Percentiles rank a stretch among this genome's conserved stretches.
Evolutionary conservation across 176 grass and related monocot species (phyloP).

Genomic region (Oropetium thomaeum): DNA sequence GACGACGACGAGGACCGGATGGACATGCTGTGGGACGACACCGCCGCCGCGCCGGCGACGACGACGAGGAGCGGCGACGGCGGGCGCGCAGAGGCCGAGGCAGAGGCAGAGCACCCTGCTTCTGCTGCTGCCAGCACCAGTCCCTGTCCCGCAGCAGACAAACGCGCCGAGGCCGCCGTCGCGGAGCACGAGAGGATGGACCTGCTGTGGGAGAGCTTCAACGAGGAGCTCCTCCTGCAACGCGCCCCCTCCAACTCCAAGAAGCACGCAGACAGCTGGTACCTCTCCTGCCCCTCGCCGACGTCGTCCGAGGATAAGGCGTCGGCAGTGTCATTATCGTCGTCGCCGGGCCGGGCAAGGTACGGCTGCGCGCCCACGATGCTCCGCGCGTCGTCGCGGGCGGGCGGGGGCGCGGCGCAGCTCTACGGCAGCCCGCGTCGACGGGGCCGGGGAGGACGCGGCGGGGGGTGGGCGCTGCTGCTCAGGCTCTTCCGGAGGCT

Average conservation of each 20-base stretch:
- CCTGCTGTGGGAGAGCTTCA: conserved; percentile 43
- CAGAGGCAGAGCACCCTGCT: too few species aligned
- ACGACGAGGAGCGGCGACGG: too few species aligned
- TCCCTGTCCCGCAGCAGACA: too few species aligned
- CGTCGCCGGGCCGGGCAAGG: neutral
- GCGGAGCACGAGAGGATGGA: conserved; percentile 10
- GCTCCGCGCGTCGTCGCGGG: conserved; percentile 41
- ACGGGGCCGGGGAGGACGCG: neutral
- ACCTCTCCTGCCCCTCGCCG: neutral
- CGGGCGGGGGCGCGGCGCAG: conserved; percentile 20
- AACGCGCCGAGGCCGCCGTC: neutral
- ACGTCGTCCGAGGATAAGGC: neutral
- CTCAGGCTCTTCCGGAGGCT: conserved; percentile 44
- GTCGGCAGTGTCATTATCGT: neutral
- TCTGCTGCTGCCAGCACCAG: neutral
- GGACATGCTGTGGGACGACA: neutral
- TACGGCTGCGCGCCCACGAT: conserved; percentile 36
- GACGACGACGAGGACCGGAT: neutral
- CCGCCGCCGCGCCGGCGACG: neutral
- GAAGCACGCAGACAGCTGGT: neutral
- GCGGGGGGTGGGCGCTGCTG: conserved; percentile 38
- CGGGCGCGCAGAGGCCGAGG: neutral
- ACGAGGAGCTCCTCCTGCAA: conserved; percentile 33
- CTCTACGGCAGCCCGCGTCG: neutral
- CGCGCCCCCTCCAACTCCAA: neutral